Evolutionary conservation across 345 rosid species (phyloP).

Genomic region (Diplotaxis tenuifolia): DNA sequence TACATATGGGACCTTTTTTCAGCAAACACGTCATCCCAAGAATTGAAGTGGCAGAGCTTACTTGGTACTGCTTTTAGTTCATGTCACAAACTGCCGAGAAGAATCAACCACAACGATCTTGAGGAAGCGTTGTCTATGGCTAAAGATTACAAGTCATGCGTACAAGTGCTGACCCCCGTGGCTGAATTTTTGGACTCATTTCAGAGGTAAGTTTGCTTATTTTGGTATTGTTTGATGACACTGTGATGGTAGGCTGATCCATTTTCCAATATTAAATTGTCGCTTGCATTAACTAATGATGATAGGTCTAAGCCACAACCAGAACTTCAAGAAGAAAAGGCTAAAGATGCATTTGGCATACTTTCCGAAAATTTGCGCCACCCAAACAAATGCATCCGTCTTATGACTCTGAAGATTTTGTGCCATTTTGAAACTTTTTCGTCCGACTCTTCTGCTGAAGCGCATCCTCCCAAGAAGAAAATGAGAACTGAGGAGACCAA

Average conservation of each 20-base stretch:
- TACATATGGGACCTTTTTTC: conserved; percentile 25
- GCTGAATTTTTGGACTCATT: conserved; percentile 72
- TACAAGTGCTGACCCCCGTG: conserved; percentile 61
- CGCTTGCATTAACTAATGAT: conserved; percentile 44
- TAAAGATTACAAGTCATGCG: conserved; percentile 58
- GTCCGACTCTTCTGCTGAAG: conserved; percentile 36
- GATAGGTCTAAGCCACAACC: conserved; percentile 32
- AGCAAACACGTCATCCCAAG: conserved; percentile 48
- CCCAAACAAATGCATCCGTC: conserved; percentile 64
- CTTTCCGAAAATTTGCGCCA: conserved; percentile 72
- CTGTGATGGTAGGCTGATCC: conserved; percentile 21
- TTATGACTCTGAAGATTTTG: conserved; percentile 71
- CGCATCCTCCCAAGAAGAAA: conserved; percentile 49
- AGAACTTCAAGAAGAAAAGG: conserved; percentile 48
- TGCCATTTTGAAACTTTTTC: conserved; percentile 56
- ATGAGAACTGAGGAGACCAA: conserved; percentile 46
- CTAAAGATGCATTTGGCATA: conserved; percentile 42
- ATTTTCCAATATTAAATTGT: conserved; percentile 17
- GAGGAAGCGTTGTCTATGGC: conserved; percentile 59
- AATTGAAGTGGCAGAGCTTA: conserved; percentile 66
- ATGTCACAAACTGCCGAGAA: conserved; percentile 37
- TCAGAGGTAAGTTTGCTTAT: conserved; percentile 54
- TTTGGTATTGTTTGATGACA: conserved; percentile 20
- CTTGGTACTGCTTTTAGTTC: conserved; percentile 68
- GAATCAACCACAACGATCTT: conserved; percentile 41